phyloP scores from a whole-genome alignment of 2,329 filamentous ascomycete genomes.

The Exophiala oligosperma region DNA sequence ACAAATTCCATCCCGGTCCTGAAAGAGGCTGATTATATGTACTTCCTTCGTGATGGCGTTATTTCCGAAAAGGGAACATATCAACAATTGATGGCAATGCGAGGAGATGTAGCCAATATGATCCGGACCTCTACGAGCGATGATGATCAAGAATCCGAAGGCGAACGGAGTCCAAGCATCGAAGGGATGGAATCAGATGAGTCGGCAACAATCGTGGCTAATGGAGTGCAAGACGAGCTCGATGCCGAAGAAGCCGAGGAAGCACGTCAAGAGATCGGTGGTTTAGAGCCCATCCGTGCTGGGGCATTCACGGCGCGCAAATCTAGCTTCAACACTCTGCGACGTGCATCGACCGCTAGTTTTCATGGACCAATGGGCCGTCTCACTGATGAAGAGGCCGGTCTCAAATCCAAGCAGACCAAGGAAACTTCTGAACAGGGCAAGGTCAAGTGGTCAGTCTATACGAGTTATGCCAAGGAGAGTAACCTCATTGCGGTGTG shows the following conservation, averaged over 20 bases:
- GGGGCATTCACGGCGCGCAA: constrained; percentile 56
- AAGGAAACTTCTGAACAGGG: constrained; percentile 92
- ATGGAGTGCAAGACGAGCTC: constrained; percentile 50
- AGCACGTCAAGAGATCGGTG: constrained; percentile 69
- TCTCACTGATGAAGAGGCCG: constrained; percentile 74
- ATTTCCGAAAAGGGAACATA: constrained; percentile 89
- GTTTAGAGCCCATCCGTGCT: constrained; percentile 72
- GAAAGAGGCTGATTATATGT: constrained; percentile 85
- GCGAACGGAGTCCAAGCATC: constrained; percentile 34
- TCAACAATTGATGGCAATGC: constrained; percentile 87
- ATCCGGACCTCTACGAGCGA: constrained; percentile 72
- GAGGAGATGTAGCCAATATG: constrained; percentile 82
- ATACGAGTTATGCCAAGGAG: constrained; percentile 89
- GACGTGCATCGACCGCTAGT: constrained; percentile 87
- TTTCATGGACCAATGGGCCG: constrained; percentile 86
- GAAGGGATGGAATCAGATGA: constrained; percentile 57
- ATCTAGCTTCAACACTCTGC: constrained; percentile 73
- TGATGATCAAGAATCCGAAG: constrained; percentile 41
- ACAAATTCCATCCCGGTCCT: constrained; percentile 94
- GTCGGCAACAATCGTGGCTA: constrained; percentile 59
- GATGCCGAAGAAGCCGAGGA: constrained; percentile 58
- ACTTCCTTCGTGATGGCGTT: constrained; percentile 76
- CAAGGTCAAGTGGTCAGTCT: constrained; percentile 97
- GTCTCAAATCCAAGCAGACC: constrained; percentile 74
- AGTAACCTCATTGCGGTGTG: constrained; percentile 83